Evolutionary conservation across 371 early-diverging fungal genomes (phyloP).

Genomic region (Rhizopus delemar): DNA sequence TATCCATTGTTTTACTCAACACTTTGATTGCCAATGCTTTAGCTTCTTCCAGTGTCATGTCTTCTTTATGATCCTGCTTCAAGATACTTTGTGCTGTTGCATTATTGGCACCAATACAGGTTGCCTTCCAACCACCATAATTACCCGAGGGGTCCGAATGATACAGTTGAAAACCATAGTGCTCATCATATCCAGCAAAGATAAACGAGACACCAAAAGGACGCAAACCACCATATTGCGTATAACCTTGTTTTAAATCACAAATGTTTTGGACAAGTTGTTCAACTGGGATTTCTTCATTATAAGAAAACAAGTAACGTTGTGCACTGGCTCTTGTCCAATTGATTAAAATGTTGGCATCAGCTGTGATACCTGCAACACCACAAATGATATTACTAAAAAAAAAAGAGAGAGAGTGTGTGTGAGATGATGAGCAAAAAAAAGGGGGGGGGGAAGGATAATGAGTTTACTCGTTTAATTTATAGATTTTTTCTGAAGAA

Average conservation of each 20-base stretch:
- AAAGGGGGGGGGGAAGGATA: neutral
- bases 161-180: constrained; percentile 94
- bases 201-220: constrained; percentile 99
- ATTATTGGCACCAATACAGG: constrained; percentile 95
- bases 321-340: constrained; percentile 90
- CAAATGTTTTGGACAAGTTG: constrained; percentile 94
- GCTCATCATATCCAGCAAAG: constrained; percentile 93
- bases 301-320: constrained; percentile 84
- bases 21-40: constrained; percentile 89
- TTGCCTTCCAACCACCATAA: constrained; percentile 98
- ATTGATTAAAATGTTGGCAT: constrained; percentile 96
- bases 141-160: constrained; percentile 99
- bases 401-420: too few species aligned
- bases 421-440: neutral
- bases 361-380: constrained; percentile 98
- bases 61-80: constrained; percentile 94
- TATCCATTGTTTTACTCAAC: constrained; percentile 94
- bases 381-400: constrained; percentile 87
- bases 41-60: constrained; percentile 85
- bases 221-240: constrained; percentile 97
- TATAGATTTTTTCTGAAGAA: constrained; percentile 96
- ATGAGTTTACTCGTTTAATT: constrained; percentile 84
- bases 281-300: constrained; percentile 89
- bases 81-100: constrained; percentile 89
- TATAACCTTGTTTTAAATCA: constrained; percentile 98